These are phyloP conservation scores for Nigrospora oryzae DNA, from an alignment of 2,329 filamentous ascomycete genomes.

Conservation along the genomic window DNA sequence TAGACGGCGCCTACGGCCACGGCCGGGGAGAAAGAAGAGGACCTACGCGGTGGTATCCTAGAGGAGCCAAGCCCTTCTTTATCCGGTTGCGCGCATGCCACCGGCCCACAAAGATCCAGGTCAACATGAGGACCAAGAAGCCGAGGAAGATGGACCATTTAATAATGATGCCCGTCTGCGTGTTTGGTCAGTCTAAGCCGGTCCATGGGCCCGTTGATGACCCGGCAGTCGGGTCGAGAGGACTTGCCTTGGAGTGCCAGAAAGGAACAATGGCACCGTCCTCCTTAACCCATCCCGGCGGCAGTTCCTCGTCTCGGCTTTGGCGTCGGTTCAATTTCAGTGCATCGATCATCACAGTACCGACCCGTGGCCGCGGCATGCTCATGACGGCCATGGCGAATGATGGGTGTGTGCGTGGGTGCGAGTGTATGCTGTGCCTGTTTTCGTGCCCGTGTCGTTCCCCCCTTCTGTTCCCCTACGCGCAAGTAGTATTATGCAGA, in stretches of 20 bases:
- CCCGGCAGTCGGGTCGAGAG: background rate
- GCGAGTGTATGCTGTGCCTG: too few relatives aligned
- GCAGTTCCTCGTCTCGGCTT: background rate
- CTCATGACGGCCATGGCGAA: background rate
- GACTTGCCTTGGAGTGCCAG: constrained; percentile 1
- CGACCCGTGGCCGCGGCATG: background rate
- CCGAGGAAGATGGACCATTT: constrained; percentile 64
- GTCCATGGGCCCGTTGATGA: background rate
- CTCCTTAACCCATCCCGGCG: background rate
- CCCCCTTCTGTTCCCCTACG: too few relatives aligned
- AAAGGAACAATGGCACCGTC: background rate
- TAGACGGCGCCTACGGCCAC: background rate
- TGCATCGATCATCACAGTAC: constrained; percentile 1
- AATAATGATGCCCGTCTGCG: constrained; percentile 53
- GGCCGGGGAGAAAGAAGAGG: background rate
- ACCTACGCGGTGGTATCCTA: constrained; percentile 62
- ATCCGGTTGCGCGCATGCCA: constrained; percentile 61
- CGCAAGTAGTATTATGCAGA: too few relatives aligned
- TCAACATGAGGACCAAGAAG: constrained; percentile 47
- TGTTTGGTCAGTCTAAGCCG: background rate
- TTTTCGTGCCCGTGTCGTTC: too few relatives aligned
- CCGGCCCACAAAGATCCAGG: constrained; percentile 61
- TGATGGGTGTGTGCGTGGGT: too few relatives aligned
- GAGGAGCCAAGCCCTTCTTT: constrained; percentile 53
- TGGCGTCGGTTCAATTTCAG: background rate